Conservation (phyloP, 805 yeast species). For the Starmerella cellae region DNA sequence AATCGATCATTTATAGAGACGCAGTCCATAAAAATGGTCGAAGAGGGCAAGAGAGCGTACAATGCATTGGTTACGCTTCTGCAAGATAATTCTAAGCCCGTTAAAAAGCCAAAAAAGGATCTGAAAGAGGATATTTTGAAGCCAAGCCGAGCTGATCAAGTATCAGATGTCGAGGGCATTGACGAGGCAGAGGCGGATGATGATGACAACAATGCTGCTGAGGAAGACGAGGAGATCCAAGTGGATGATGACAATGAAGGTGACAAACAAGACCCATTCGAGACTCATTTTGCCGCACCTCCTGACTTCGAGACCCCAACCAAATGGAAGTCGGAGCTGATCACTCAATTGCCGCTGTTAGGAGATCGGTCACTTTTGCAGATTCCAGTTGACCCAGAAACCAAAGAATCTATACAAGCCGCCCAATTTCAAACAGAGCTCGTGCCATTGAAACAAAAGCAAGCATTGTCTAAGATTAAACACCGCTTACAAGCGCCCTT, state of each 20-base stretch:
- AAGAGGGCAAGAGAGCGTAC: slow-evolving; percentile 34
- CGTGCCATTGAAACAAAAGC: not conserved
- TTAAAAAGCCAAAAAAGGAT: slow-evolving; percentile 9
- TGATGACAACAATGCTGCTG: slow-evolving; percentile 14
- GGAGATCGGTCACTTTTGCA: slow-evolving; percentile 20
- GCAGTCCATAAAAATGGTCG: too few species aligned
- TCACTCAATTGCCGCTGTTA: slow-evolving; percentile 14
- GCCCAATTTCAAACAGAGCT: not conserved
- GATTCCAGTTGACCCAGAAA: slow-evolving; percentile 4
- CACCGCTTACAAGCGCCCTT: slow-evolving; percentile 30
- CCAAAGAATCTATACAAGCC: not conserved
- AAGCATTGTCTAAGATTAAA: slow-evolving; percentile 28
- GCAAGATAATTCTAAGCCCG: slow-evolving; percentile 30
- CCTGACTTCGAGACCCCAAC: slow-evolving; percentile 24
- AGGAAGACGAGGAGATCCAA: slow-evolving; percentile 24
- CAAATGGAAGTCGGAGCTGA: slow-evolving; percentile 21
- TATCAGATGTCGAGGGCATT: slow-evolving; percentile 20
- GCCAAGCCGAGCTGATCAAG: slow-evolving; percentile 17
- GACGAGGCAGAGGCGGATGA: slow-evolving; percentile 13
- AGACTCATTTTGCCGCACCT: slow-evolving; percentile 53
- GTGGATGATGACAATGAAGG: slow-evolving; percentile 32
- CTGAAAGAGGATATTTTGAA: not conserved
- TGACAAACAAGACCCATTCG: slow-evolving; percentile 53
- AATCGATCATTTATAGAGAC: not conserved
- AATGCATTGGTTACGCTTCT: slow-evolving; percentile 54